These are phyloP conservation scores for Fusarium tjaetaba DNA, from an alignment of 2,329 filamentous ascomycete genomes.

Conservation along the genomic window DNA sequence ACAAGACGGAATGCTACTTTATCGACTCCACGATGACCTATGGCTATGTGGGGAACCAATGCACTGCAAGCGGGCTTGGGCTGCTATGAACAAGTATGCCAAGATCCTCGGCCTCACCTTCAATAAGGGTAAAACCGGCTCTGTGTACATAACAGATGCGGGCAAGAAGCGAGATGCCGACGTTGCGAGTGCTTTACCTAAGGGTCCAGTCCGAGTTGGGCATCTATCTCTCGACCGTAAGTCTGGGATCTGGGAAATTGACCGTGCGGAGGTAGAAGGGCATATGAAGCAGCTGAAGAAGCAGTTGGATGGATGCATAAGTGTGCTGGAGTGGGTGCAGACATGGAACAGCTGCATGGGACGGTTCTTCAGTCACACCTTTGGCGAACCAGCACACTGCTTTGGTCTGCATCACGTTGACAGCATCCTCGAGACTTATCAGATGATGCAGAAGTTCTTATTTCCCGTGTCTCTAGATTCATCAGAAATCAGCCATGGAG, in stretches of 20 bases:
- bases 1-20: neutral
- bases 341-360: constrained; percentile 5
- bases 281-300: neutral
- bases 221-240: neutral
- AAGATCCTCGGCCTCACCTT: neutral
- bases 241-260: neutral
- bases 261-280: neutral
- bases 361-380: neutral
- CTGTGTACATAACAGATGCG: neutral
- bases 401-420: neutral
- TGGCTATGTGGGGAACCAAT: neutral
- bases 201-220: neutral
- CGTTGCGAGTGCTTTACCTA: neutral
- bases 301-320: neutral
- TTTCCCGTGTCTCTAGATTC: neutral
- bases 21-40: neutral
- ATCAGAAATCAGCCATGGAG: neutral
- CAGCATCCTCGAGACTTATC: neutral
- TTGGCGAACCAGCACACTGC: neutral
- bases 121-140: neutral
- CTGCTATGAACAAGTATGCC: neutral
- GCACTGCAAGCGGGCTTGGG: neutral
- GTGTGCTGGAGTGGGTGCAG: neutral
- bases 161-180: rapidly evolving
- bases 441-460: neutral